These are phyloP conservation scores for Coniochaeta sp. DNA, from an alignment of 2,329 filamentous ascomycete genomes.

Conservation along the genomic window DNA sequence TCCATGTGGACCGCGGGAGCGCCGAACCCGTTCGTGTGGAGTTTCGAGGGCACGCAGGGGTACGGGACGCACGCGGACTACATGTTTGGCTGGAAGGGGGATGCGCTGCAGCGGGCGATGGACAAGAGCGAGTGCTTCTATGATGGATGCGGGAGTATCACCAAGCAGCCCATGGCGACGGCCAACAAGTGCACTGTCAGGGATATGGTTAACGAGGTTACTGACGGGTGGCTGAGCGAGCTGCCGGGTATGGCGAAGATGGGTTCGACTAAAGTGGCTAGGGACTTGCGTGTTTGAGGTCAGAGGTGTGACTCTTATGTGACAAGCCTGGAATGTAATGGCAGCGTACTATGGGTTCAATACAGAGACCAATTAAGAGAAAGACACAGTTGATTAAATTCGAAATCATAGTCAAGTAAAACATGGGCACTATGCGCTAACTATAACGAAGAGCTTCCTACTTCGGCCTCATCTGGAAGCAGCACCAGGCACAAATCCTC, in stretches of 20 bases:
- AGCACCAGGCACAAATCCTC: too few species aligned
- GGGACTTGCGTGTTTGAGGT: not conserved
- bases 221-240: slow-evolving; percentile 15
- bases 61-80: slow-evolving; percentile 7
- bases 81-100: slow-evolving; percentile 7
- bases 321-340: too few species aligned
- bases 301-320: too few species aligned
- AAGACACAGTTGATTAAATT: too few species aligned
- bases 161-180: slow-evolving; percentile 19
- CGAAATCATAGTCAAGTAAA: too few species aligned
- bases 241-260: not conserved
- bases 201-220: slow-evolving; percentile 20
- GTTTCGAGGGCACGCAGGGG: slow-evolving; percentile 7
- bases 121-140: slow-evolving; percentile 26
- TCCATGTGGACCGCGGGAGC: slow-evolving; percentile 11
- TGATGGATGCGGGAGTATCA: slow-evolving; percentile 22
- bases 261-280: not conserved
- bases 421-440: too few species aligned
- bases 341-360: too few species aligned
- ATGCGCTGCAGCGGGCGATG: slow-evolving; percentile 7
- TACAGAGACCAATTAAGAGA: too few species aligned
- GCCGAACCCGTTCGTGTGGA: slow-evolving; percentile 8
- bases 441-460: too few species aligned
- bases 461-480: not conserved
- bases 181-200: slow-evolving; percentile 21